Base-by-base conservation (phyloP, 129 eudicot genomes). In the Mikania micrantha region DNA sequence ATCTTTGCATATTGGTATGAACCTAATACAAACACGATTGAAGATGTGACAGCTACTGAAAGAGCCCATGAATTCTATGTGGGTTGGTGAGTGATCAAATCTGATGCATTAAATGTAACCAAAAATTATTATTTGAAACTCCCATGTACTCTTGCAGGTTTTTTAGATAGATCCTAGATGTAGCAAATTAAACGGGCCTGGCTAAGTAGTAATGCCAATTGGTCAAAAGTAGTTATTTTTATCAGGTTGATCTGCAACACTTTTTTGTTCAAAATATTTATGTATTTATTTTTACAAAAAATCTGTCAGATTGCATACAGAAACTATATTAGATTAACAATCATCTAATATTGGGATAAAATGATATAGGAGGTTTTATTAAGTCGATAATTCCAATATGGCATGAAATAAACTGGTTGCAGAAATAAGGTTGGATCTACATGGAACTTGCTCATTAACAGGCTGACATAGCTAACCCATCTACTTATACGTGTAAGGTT, bases 51-150 rank as follows among this genome's bases (percentile, higher is more conserved):
- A 32, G 95, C 97, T 52, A 34, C 87, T 42, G 76, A 78, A 74
- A 74, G 97, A 80, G 87, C 84, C 62, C 40, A 58, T 42, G 95
- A 87, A 24, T 90, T 84, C 72, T 82, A 66, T 56, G 6, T 78
- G 71, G 97, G 97, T 40, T 90, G 95, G 97, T 90, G 64, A 84
- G 88, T 53, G 7, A 44, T 54, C 48, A 64, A 1, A 68, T 34
- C n/a, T 31, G 54, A 42, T 9, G 45, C 20, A 59, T 7, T 25
- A 10, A 20, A 1, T 45, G 13, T 67, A 44, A n/a, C 53, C 42
- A 45, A 45, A 21, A 44, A 0, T 41, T 48, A 9, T 66, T n/a
- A 25, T n/a, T 44, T 25, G 21, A 27, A 44, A 28, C 17, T 24
- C 54, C 8, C 69, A 0, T 24, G 41, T 10, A 21, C 9, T 27